phyloP scores from a whole-genome alignment of 495 filamentous ascomycete species.

The Glutinoglossum americanum region DNA sequence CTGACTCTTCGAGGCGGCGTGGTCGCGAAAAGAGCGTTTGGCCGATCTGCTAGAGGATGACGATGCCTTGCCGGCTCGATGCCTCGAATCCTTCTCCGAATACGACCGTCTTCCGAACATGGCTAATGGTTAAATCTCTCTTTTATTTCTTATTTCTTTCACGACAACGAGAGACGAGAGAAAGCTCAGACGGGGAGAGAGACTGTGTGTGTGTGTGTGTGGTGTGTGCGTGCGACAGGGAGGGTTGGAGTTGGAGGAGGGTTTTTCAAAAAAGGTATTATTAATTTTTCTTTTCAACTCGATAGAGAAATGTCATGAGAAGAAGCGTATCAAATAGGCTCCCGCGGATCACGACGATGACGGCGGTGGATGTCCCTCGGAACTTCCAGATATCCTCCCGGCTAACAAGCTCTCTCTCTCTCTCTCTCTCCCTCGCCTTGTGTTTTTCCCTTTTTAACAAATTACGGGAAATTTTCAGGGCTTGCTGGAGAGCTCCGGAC shows the following conservation, averaged over 20 bases:
- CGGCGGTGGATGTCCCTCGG: not conserved
- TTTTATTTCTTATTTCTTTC: not conserved
- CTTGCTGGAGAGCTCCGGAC: too few species aligned
- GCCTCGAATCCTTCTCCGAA: not conserved
- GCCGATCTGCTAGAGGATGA: not conserved
- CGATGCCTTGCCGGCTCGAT: not conserved
- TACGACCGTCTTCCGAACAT: not conserved
- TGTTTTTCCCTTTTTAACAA: too few species aligned
- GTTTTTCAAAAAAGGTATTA: not conserved
- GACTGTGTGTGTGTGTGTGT: not conserved
- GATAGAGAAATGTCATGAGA: not conserved
- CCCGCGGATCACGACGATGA: not conserved
- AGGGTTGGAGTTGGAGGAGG: not conserved
- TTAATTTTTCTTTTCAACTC: not conserved
- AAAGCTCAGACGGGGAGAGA: not conserved
- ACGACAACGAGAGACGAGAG: not conserved
- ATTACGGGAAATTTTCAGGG: too few species aligned
- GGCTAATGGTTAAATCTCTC: not conserved
- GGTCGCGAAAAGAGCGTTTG: not conserved
- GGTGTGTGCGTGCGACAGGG: not conserved
- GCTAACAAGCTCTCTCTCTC: not conserved
- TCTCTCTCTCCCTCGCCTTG: not conserved
- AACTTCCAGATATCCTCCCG: not conserved
- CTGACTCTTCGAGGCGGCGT: not conserved
- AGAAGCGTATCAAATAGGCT: not conserved